Conservation (phyloP, 345 rosid species). For the Eucalyptus regnans region DNA sequence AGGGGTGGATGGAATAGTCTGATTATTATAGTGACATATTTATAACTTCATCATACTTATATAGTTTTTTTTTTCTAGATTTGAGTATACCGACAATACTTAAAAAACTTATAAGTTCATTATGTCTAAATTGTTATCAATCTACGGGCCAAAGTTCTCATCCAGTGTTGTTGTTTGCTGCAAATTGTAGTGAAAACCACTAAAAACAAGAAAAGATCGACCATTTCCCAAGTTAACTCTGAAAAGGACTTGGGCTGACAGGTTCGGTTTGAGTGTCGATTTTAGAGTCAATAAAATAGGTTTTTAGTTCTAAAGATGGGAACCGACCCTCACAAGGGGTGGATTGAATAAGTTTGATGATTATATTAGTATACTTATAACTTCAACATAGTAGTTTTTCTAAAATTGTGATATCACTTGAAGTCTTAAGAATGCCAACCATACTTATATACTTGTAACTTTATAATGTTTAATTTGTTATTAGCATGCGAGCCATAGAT, state of each 20-base stretch:
- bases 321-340: not conserved
- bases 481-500: not conserved
- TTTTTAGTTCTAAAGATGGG: not conserved
- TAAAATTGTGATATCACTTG: not conserved
- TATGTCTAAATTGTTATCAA: not conserved
- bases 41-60: not conserved
- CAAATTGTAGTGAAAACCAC: not conserved
- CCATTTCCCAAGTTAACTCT: not conserved
- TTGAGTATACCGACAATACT: not conserved
- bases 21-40: not conserved
- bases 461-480: not conserved
- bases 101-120: not conserved
- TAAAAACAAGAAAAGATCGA: rapidly evolving
- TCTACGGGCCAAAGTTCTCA: not conserved
- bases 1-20: not conserved
- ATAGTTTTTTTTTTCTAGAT: not conserved
- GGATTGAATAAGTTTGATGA: not conserved
- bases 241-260: rapidly evolving
- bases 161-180: not conserved
- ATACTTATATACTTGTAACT: not conserved
- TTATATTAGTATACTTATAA: not conserved
- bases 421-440: not conserved
- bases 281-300: not conserved
- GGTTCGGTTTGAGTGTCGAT: not conserved
- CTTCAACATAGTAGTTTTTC: not conserved